A percentile compares a stretch with the other conserved stretches of the same genome.
These are phyloP conservation scores for Sclerotinia spermophila DNA, from an alignment of 2,329 filamentous ascomycete genomes.

Conservation along the genomic window DNA sequence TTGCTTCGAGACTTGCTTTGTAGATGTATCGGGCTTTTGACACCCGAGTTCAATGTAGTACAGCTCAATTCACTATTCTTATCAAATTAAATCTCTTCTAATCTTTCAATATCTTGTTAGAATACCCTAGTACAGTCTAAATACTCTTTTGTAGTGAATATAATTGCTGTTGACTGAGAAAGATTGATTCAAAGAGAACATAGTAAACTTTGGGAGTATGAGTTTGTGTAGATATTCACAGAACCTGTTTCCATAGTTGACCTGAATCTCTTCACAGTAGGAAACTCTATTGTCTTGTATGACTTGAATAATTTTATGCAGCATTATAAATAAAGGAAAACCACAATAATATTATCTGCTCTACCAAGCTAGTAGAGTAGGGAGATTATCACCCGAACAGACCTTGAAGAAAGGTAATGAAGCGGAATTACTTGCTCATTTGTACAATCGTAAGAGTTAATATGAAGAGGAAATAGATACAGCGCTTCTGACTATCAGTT, in stretches of 20 bases:
- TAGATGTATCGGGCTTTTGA: not conserved
- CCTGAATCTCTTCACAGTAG: not conserved
- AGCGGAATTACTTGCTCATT: not conserved
- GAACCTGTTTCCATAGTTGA: not conserved
- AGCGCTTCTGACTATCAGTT: slow-evolving; percentile 12
- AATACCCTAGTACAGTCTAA: not conserved
- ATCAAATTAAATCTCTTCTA: not conserved
- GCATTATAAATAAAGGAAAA: accelerated
- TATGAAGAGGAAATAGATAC: not conserved
- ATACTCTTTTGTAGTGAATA: not conserved
- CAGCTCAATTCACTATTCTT: not conserved
- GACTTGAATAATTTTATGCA: not conserved
- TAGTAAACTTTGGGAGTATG: accelerated
- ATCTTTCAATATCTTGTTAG: not conserved
- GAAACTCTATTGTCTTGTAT: not conserved
- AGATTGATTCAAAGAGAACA: not conserved
- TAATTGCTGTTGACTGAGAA: not conserved
- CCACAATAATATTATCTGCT: not conserved
- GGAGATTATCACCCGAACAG: not conserved
- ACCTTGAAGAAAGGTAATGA: not conserved
- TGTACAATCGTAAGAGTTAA: accelerated
- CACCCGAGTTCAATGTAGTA: not conserved
- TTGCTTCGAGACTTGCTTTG: not conserved
- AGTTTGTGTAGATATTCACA: too few relatives aligned
- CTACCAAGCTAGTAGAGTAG: not conserved